Evolutionary conservation across 306 rosid species (phyloP).

Genomic region (Inga oerstediana): DNA sequence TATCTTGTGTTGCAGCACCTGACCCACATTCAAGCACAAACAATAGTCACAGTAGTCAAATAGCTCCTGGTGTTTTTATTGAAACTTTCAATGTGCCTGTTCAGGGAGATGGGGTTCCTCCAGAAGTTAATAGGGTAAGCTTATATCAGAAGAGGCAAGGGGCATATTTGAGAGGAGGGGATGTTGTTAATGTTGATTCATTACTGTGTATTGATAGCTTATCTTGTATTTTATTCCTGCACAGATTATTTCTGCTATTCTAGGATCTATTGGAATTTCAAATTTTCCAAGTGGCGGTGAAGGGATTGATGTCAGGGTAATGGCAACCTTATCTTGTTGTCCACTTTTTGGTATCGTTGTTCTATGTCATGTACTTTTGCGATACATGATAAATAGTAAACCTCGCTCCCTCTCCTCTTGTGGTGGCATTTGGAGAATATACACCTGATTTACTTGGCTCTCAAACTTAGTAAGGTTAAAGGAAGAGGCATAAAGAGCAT

Average conservation of each 20-base stretch:
- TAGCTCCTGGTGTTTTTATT: slow-evolving; percentile 85
- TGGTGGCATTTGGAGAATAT: not conserved
- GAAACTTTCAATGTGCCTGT: slow-evolving; percentile 87
- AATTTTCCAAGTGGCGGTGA: slow-evolving; percentile 61
- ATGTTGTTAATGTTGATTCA: slow-evolving; percentile 16
- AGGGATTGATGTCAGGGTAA: slow-evolving; percentile 82
- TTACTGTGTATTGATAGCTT: slow-evolving; percentile 18
- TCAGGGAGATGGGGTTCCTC: slow-evolving; percentile 78
- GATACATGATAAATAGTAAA: not conserved
- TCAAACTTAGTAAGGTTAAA: slow-evolving; percentile 4
- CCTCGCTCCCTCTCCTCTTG: not conserved
- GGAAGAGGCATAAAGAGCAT: not conserved
- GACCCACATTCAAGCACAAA: slow-evolving; percentile 81
- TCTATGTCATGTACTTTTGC: not conserved
- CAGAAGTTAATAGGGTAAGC: slow-evolving; percentile 81
- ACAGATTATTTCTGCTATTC: slow-evolving; percentile 88
- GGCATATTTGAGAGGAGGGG: slow-evolving; percentile 19
- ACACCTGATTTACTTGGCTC: not conserved
- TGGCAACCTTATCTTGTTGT: slow-evolving; percentile 19
- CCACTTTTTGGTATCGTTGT: not conserved
- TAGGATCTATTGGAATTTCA: slow-evolving; percentile 83
- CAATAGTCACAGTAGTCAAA: slow-evolving; percentile 64
- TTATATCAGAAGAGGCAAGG: slow-evolving; percentile 27
- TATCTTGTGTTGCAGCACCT: slow-evolving; percentile 51
- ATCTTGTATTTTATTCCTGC: slow-evolving; percentile 25